These are phyloP conservation scores for Mycena maculata DNA, from an alignment of 768 basidiomycete genomes.

Conservation along the genomic window DNA sequence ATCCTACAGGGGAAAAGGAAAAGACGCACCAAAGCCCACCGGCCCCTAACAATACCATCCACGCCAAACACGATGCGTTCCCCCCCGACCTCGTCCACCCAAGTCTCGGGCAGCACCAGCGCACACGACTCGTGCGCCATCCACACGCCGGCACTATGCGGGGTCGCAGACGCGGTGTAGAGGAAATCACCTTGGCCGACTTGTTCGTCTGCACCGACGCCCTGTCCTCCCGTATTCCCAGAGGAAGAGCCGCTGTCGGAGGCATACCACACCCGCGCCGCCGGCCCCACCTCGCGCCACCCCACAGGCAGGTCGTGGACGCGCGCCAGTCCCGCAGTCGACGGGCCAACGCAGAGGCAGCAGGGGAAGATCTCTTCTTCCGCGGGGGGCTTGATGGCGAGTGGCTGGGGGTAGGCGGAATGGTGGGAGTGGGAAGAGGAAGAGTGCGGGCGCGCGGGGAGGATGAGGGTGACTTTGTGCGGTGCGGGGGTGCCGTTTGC, in stretches of 20 bases:
- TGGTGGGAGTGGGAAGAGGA: too few species aligned
- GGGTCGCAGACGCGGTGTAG: too few species aligned
- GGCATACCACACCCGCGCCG: constrained; percentile 36
- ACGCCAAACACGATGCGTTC: constrained; percentile 78
- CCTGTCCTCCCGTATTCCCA: constrained; percentile 46
- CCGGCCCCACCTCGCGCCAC: constrained; percentile 64
- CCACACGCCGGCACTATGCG: constrained; percentile 70
- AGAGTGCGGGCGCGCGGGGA: constrained; percentile 74
- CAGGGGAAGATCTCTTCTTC: constrained; percentile 66
- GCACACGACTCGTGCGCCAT: constrained; percentile 87
- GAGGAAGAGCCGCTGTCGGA: constrained; percentile 22
- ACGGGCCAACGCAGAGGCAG: constrained; percentile 72
- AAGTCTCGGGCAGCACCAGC: constrained; percentile 88
- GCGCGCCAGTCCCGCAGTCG: constrained; percentile 64
- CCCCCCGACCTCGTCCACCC: constrained; percentile 79
- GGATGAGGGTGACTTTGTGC: constrained; percentile 71
- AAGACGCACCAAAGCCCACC: constrained; percentile 87
- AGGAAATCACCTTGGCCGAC: too few species aligned
- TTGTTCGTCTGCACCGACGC: too few species aligned
- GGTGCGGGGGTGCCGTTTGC: constrained; percentile 44
- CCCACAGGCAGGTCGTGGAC: constrained; percentile 76
- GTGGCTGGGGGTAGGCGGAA: too few species aligned
- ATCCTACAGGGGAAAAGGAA: neutral
- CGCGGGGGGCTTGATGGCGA: constrained; percentile 40
- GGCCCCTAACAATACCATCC: constrained; percentile 87